A percentile compares a stretch with the other conserved stretches of the same genome.
phyloP scores from a whole-genome alignment of 2,329 filamentous ascomycete species.

The Myriosclerotinia duriaeana region DNA sequence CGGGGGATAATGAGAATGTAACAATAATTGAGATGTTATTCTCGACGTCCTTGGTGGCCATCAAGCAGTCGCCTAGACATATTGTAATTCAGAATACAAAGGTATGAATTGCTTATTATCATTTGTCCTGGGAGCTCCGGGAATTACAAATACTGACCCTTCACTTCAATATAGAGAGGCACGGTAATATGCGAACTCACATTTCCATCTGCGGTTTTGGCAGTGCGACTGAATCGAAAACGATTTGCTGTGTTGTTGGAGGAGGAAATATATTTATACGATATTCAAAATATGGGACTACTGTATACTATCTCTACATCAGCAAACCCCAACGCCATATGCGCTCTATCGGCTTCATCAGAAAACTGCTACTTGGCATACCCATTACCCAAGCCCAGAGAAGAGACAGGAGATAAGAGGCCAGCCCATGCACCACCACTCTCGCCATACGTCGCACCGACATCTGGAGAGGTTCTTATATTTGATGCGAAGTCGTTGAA shows the following conservation, averaged over 20 bases:
- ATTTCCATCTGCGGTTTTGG: constrained; percentile 93
- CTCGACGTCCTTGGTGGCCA: constrained; percentile 91
- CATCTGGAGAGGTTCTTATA: constrained; percentile 87
- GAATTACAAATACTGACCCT: constrained; percentile 5
- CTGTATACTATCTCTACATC: constrained; percentile 91
- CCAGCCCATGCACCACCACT: constrained; percentile 83
- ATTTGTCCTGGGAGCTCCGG: neutral
- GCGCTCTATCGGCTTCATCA: constrained; percentile 87
- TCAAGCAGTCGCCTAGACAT: constrained; percentile 87
- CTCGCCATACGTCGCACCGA: constrained; percentile 75
- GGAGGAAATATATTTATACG: constrained; percentile 96
- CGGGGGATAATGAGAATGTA: constrained; percentile 91
- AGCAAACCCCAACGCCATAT: constrained; percentile 87
- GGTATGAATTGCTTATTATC: constrained; percentile 48
- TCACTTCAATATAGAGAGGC: constrained; percentile 46
- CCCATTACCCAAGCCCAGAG: constrained; percentile 73
- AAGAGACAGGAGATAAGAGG: constrained; percentile 54
- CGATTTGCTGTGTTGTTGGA: constrained; percentile 90
- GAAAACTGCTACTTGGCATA: constrained; percentile 96
- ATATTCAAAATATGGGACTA: constrained; percentile 97
- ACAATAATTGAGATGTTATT: constrained; percentile 98
- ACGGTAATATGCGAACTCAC: constrained; percentile 97
- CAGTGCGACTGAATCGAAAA: constrained; percentile 91
- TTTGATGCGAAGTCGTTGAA: constrained; percentile 89
- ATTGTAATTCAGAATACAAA: constrained; percentile 98